Evolutionary conservation across 163 green algal genomes (phyloP).

Genomic region (Scenedesmus sp.): DNA sequence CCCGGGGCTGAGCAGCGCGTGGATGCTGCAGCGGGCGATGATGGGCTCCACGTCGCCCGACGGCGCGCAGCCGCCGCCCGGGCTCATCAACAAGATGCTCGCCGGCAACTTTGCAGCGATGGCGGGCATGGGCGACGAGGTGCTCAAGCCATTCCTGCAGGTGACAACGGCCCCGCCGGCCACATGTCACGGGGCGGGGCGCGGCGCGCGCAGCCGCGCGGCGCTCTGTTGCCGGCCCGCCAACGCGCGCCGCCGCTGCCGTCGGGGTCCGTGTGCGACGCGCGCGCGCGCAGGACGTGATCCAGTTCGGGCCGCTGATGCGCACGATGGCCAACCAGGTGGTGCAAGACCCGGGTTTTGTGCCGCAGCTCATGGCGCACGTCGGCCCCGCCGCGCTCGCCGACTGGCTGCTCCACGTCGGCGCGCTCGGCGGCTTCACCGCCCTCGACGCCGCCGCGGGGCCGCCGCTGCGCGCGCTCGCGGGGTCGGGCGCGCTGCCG

Average conservation of each 20-base stretch:
- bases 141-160: constrained; percentile 91
- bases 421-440: constrained; percentile 55
- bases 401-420: constrained; percentile 64
- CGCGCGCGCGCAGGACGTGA: constrained; percentile 87
- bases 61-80: constrained; percentile 10
- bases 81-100: constrained; percentile 71
- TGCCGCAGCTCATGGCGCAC: constrained; percentile 62
- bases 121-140: constrained; percentile 73
- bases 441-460: constrained; percentile 36
- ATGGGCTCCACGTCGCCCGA: constrained; percentile 38
- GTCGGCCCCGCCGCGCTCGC: constrained; percentile 57
- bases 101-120: constrained; percentile 82
- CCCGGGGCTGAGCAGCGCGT: constrained; percentile 72
- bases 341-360: constrained; percentile 52
- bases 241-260: too few relatives aligned
- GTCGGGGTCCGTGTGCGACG: not conserved
- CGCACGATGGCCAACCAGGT: constrained; percentile 62
- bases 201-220: too few relatives aligned
- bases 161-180: constrained; percentile 40
- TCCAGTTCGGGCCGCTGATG: constrained; percentile 77
- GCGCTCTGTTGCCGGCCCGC: not conserved
- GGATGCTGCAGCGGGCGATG: constrained; percentile 85
- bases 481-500: not conserved
- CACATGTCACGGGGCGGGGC: too few relatives aligned
- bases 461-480: constrained; percentile 8